Evolutionary conservation across 140 eudicot species (phyloP).

Genomic region (Senecio squalidus): DNA sequence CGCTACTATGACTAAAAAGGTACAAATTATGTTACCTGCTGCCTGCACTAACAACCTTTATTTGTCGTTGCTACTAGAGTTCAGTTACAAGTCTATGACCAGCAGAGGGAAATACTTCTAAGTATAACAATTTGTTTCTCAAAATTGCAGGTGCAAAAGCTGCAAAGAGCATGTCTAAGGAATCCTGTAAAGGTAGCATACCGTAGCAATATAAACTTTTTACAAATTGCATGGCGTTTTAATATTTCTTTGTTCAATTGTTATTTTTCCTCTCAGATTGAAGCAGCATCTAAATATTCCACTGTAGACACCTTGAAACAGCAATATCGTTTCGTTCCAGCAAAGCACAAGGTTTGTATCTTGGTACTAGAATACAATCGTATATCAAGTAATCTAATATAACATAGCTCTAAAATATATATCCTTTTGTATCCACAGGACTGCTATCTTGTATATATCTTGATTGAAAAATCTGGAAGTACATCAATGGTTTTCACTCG

Average conservation of each 20-base stretch:
- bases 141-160: conserved; percentile 72
- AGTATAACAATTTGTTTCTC: neutral
- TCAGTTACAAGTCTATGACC: neutral
- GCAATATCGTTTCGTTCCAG: conserved; percentile 71
- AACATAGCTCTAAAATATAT: neutral
- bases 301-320: conserved; percentile 90
- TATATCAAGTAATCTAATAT: neutral
- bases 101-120: neutral
- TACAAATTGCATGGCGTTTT: neutral
- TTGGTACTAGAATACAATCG: neutral
- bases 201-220: neutral
- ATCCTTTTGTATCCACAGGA: conserved; percentile 40
- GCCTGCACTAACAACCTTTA: too few species aligned
- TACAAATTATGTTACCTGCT: conserved; percentile 10
- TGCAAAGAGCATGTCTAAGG: conserved; percentile 82
- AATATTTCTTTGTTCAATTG: neutral
- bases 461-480: conserved; percentile 65
- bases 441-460: conserved; percentile 73
- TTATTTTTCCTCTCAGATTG: conserved; percentile 49
- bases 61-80: neutral
- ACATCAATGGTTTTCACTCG: conserved; percentile 96
- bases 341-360: conserved; percentile 66
- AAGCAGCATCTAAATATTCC: conserved; percentile 81
- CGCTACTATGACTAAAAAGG: conserved; percentile 92
- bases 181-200: conserved; percentile 94